Evolutionary conservation across 2,329 filamentous ascomycete species (phyloP).

Genomic region (Colletotrichum graminicola): DNA sequence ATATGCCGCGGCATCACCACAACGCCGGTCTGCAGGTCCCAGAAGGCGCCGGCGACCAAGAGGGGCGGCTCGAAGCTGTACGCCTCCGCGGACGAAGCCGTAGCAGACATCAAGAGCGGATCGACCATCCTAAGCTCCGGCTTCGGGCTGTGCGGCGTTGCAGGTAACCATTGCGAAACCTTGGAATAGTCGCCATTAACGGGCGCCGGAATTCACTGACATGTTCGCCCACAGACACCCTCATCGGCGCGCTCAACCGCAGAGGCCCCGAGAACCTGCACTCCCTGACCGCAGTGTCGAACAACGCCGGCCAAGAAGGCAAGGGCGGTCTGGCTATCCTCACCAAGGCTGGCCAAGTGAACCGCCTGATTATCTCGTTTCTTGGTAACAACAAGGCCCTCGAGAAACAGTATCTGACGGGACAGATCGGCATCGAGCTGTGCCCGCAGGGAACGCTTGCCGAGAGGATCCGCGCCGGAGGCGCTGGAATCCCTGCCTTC

Average conservation of each 20-base stretch:
- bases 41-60: constrained; percentile 39
- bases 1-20: constrained; percentile 35
- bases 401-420: constrained; percentile 79
- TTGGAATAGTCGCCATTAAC: constrained; percentile 5
- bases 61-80: constrained; percentile 61
- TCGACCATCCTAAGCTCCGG: constrained; percentile 81
- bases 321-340: constrained; percentile 77
- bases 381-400: constrained; percentile 83
- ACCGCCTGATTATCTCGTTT: constrained; percentile 79
- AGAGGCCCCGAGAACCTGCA: constrained; percentile 72
- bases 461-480: constrained; percentile 78
- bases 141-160: constrained; percentile 85
- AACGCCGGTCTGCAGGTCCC: constrained; percentile 19
- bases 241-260: constrained; percentile 76
- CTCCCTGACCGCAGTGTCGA: constrained; percentile 81
- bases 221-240: constrained; percentile 65
- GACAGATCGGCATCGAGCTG: constrained; percentile 80
- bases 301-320: constrained; percentile 81
- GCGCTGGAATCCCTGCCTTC: constrained; percentile 83
- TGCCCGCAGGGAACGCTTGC: constrained; percentile 82
- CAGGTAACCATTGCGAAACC: constrained; percentile 60
- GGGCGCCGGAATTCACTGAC: neutral
- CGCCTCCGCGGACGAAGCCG: constrained; percentile 72
- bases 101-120: constrained; percentile 77
- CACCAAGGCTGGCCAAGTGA: constrained; percentile 76